phyloP scores from a whole-genome alignment of 768 basidiomycete species.

The Tylopilus felleus region DNA sequence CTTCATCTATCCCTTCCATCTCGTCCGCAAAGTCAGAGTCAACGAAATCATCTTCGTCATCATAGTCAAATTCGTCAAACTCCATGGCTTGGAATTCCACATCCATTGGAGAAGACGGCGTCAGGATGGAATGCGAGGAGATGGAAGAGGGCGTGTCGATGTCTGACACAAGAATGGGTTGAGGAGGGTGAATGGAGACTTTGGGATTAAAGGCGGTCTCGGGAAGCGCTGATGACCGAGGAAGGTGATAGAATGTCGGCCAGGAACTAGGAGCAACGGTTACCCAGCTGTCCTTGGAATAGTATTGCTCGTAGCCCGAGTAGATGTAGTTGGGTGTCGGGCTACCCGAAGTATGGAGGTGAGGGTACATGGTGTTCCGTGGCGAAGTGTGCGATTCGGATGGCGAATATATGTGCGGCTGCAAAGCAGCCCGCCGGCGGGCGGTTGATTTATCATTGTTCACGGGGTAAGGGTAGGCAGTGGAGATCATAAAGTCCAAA shows the following conservation, averaged over 20 bases:
- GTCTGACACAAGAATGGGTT: constrained; percentile 22
- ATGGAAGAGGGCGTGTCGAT: constrained; percentile 31
- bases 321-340: constrained; percentile 23
- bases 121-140: constrained; percentile 32
- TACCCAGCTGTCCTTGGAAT: constrained; percentile 21
- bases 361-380: constrained; percentile 29
- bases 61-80: constrained; percentile 31
- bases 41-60: constrained; percentile 31
- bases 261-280: constrained; percentile 16
- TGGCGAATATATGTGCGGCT: constrained; percentile 33
- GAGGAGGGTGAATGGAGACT: constrained; percentile 25
- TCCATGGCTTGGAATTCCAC: constrained; percentile 21
- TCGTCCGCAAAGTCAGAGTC: constrained; percentile 34
- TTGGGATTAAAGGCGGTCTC: constrained; percentile 27
- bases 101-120: constrained; percentile 30
- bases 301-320: constrained; percentile 22
- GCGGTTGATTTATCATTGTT: constrained; percentile 21
- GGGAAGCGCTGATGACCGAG: constrained; percentile 16
- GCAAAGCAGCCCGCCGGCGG: constrained; percentile 16
- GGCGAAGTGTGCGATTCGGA: constrained; percentile 21
- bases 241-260: constrained; percentile 16
- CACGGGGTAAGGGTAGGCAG: constrained; percentile 28
- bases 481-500: constrained; percentile 32
- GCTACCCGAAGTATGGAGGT: constrained; percentile 16
- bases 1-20: constrained; percentile 30